These are phyloP conservation scores for Biscogniauxia marginata DNA, from an alignment of 2,329 filamentous ascomycete genomes.

Conservation along the genomic window DNA sequence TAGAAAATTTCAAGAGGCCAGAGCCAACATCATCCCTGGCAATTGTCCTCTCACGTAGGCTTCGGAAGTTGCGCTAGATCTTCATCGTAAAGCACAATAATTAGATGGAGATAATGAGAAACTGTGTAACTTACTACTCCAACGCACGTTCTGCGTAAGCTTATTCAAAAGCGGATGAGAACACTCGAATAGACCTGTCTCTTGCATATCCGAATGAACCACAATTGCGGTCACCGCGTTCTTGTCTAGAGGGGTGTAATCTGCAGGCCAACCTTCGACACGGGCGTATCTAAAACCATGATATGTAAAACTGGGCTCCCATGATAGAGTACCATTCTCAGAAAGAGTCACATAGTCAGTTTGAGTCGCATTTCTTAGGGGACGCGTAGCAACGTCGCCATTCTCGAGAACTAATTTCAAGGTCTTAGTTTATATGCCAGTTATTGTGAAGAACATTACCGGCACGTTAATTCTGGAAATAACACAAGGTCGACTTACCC, in stretches of 20 bases:
- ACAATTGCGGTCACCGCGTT: conserved; percentile 37
- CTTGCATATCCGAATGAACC: conserved; percentile 52
- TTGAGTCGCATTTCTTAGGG: conserved; percentile 24
- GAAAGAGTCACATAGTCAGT: conserved; percentile 23
- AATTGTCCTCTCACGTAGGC: too few relatives aligned
- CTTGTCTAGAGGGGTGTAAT: conserved; percentile 26
- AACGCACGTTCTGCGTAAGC: conserved; percentile 53
- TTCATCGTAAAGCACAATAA: too few relatives aligned
- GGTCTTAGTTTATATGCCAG: background rate
- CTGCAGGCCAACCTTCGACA: conserved; percentile 39
- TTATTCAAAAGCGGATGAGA: conserved; percentile 52
- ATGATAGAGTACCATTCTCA: conserved; percentile 53
- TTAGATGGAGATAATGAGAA: background rate
- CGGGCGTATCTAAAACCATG: conserved; percentile 52
- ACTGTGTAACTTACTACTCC: conserved; percentile 48
- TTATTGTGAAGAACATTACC: conserved; percentile 40
- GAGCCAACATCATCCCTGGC: background rate
- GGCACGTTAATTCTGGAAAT: conserved; percentile 48
- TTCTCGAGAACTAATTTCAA: conserved; percentile 42
- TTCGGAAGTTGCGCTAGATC: too few relatives aligned
- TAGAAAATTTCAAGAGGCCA: too few relatives aligned
- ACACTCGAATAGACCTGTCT: conserved; percentile 49
- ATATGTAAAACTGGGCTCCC: conserved; percentile 48
- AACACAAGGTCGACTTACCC: conserved; percentile 44
- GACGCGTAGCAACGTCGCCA: conserved; percentile 38